These are phyloP conservation scores for Pulveroboletus frians DNA, from an alignment of 768 basidiomycete genomes.

Conservation along the genomic window DNA sequence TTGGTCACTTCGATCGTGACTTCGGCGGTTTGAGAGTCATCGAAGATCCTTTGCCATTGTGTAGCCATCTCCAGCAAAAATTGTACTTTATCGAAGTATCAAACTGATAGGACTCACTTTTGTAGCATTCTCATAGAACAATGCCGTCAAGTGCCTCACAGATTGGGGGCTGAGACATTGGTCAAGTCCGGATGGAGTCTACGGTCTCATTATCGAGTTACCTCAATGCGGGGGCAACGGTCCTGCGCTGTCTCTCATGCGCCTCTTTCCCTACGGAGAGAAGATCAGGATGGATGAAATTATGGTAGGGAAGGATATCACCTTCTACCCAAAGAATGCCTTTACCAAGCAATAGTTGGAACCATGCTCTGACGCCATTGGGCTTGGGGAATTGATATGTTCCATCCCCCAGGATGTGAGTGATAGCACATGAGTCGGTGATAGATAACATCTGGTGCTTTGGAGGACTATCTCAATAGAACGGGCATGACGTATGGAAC, in stretches of 20 bases:
- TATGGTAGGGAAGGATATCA: conserved; percentile 15
- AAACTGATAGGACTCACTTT: conserved; percentile 22
- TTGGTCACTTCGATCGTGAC: conserved; percentile 50
- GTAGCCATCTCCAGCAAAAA: conserved; percentile 33
- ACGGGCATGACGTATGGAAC: conserved; percentile 2
- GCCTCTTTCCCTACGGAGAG: conserved; percentile 43
- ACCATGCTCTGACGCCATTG: conserved; percentile 59
- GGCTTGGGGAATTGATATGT: conserved; percentile 60
- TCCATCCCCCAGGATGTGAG: conserved; percentile 50
- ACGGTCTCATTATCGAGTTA: conserved; percentile 16
- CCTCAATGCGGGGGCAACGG: conserved; percentile 56
- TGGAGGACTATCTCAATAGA: conserved; percentile 5
- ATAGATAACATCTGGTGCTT: conserved; percentile 58
- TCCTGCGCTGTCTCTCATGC: conserved; percentile 50
- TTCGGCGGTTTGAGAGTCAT: conserved; percentile 35
- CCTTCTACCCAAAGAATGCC: conserved; percentile 68
- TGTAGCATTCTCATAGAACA: conserved; percentile 54
- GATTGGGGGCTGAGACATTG: conserved; percentile 41
- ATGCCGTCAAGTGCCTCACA: conserved; percentile 44
- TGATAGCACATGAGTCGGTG: conserved; percentile 48
- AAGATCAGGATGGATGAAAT: not conserved
- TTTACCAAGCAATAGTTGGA: conserved; percentile 53
- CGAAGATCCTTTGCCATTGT: conserved; percentile 47
- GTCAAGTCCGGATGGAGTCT: not conserved
- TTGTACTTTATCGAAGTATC: not conserved